Evolutionary conservation across 768 basidiomycete genomes (phyloP), one percentile per base, ranked within the genome.

Genomic region (Tylopilus rubrobrunneus): DNA sequence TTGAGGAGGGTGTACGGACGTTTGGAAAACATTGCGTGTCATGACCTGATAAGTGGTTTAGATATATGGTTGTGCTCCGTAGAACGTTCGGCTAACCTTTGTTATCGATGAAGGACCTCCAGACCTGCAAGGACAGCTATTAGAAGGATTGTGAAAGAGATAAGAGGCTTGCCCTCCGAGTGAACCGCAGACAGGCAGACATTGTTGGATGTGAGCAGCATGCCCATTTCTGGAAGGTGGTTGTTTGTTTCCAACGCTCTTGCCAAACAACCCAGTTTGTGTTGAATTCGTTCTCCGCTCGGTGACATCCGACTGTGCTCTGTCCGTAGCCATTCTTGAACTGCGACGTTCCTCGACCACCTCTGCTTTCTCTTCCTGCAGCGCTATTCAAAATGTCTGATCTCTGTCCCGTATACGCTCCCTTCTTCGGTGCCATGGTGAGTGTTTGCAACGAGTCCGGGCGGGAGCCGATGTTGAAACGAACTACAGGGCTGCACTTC

Each of bases 361-460:
- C 23, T 29, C 27, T 21, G 12, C 29, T 36, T 39, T 39, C 39
- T 4, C 9, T 9, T 39, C 42, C 19, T 31, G 31, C 54, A 55
- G 9, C 29, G 28, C 44, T 37, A 56, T 51, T 45, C 45, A 52
- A 51, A 55, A 87, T 87, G 84, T 83, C 87, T 67, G 90, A 92
- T 64, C 77, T 88, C 58, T 93, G 90, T 73, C 90, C 90, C 19
- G 93, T 96, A 49, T 98, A 98, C 74, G 90, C 96, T 53, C 96
- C 96, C 62, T 98, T 98, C 80, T 99, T 99, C 66, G 92, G 92
- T 65, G 92, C 89, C 53, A 93, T 97, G 91, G 93, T 91, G 60
- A 68, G 87, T 73, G 12, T 19, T 5, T 10, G 9, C 4, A 23
- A 8, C 33, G 28, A 45, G 45, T 33, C 0, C 28, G 27, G 39